Percentiles rank a stretch among this genome's conserved stretches.
phyloP scores from a whole-genome alignment of 2,329 filamentous ascomycete genomes.

The Neurospora sp. region DNA sequence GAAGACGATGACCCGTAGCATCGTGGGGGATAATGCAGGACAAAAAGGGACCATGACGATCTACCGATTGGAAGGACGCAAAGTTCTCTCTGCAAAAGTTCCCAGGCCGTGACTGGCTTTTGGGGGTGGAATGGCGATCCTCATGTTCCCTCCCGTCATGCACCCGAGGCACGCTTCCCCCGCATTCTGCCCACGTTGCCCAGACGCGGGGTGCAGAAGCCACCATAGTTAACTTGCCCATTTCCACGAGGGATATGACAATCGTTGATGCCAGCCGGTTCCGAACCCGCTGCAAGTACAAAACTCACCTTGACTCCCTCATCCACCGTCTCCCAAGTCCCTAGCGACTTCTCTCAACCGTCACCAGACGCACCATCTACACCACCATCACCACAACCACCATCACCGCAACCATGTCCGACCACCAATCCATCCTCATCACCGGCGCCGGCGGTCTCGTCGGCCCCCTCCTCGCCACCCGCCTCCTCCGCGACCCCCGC shows the following conservation, averaged over 20 bases:
- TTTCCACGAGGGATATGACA: neutral
- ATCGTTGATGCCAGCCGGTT: neutral
- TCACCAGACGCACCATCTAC: neutral
- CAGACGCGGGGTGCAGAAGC: neutral
- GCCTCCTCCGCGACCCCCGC: conserved; percentile 28
- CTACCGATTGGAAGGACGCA: neutral
- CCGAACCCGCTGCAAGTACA: neutral
- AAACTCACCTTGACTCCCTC: neutral
- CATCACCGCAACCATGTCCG: neutral
- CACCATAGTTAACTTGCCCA: neutral
- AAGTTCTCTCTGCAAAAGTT: neutral
- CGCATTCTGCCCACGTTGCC: neutral
- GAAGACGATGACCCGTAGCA: neutral
- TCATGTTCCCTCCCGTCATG: neutral
- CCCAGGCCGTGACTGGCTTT: too few species aligned
- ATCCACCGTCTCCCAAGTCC: neutral
- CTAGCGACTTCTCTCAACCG: neutral
- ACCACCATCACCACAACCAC: neutral
- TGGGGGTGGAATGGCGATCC: too few species aligned
- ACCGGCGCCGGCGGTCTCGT: conserved; percentile 26
- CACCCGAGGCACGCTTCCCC: neutral
- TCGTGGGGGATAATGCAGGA: too few species aligned
- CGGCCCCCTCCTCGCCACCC: conserved; percentile 27
- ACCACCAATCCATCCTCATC: conserved; percentile 19
- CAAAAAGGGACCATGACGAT: neutral